A percentile compares a stretch with the other conserved stretches of the same genome.
These are phyloP conservation scores for Fremontodendron californicum DNA, from an alignment of 345 rosid species.

Conservation along the genomic window DNA sequence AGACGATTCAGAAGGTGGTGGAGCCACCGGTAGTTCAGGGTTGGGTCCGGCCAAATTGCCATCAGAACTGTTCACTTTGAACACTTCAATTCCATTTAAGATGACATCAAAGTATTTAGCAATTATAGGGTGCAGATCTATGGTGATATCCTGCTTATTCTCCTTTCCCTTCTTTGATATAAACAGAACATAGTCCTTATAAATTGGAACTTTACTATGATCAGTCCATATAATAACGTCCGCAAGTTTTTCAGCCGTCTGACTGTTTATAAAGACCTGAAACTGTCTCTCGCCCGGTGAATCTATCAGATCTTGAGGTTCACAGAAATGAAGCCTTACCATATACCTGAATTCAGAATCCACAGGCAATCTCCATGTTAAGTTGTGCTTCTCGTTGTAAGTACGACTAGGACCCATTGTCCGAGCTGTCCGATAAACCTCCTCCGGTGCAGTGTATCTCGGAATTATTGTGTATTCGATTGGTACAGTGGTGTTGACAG, in stretches of 20 bases:
- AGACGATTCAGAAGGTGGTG: not conserved
- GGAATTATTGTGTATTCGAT: conserved; percentile 16
- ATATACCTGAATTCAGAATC: conserved; percentile 47
- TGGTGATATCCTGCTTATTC: not conserved
- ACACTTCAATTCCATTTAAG: conserved; percentile 50
- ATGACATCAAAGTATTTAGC: conserved; percentile 41
- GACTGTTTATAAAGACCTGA: conserved; percentile 42
- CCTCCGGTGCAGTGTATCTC: conserved; percentile 37
- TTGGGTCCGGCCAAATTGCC: conserved; percentile 44
- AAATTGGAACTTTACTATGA: conserved; percentile 15
- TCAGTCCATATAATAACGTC: conserved; percentile 31
- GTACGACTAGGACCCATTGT: conserved; percentile 34
- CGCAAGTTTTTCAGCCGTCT: conserved; percentile 32
- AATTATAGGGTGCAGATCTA: conserved; percentile 9
- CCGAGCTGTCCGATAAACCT: conserved; percentile 39
- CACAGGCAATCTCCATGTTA: conserved; percentile 47
- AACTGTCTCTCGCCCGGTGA: conserved; percentile 34
- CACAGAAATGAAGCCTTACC: conserved; percentile 53
- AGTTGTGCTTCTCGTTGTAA: conserved; percentile 31
- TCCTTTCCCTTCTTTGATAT: conserved; percentile 20
- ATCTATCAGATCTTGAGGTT: conserved; percentile 12
- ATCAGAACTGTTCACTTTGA: conserved; percentile 35
- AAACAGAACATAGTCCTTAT: conserved; percentile 39
- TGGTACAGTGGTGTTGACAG: not conserved
- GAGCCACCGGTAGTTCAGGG: conserved; percentile 9